Evolutionary conservation across 2,329 filamentous ascomycete genomes (phyloP), one percentile per base, ranked within the genome.

Genomic region (Arachnomyces sp.): DNA sequence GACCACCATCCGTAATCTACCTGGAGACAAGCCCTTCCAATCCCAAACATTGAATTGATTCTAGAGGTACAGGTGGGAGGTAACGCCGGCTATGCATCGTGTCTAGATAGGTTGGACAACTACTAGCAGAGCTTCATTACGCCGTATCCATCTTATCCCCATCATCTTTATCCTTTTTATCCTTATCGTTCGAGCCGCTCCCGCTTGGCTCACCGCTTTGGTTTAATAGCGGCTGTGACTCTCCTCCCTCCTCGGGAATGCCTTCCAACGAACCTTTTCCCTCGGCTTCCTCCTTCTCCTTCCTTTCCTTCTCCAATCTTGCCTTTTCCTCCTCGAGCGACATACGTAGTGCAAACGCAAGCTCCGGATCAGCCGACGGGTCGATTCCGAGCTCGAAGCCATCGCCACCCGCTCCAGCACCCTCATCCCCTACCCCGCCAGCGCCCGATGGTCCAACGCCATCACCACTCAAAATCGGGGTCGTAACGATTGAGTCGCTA

Each of bases 311-410:
- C 63, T 94, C 89, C 65, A 93, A 82, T 55, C 92, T 74, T 46
- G 89, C 89, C 70, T 93, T 93, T 67, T 98, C 92, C 61, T 98
- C 92, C 63, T 98, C 92, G 77, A 94, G 87, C 65, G 86, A 94
- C 87, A 98, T 94, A 48, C 92, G 81, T 60, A 98, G 71, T 38
- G 92, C 92, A 52, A 98, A 77, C 15, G 92, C 92, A 57, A 98
- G 71, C 64, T 98, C 92, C 3, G 92, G 92, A 59, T 98, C 92
- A 56, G 89, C 76, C 39, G 82, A 83, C 11, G 90, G 89, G 63
- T 96, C 92, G 50, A 94, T 86, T 49, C 85, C 87, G 59, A 93
- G 93, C 52, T 88, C 84, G 54, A 87, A 93, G 46, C 82, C 79
- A 50, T 74, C 74, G 28, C 70, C 76, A 42, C 70, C 73, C 32